These are phyloP conservation scores for Xylaria arbuscula DNA, from an alignment of 2,329 filamentous ascomycete genomes.

Conservation along the genomic window DNA sequence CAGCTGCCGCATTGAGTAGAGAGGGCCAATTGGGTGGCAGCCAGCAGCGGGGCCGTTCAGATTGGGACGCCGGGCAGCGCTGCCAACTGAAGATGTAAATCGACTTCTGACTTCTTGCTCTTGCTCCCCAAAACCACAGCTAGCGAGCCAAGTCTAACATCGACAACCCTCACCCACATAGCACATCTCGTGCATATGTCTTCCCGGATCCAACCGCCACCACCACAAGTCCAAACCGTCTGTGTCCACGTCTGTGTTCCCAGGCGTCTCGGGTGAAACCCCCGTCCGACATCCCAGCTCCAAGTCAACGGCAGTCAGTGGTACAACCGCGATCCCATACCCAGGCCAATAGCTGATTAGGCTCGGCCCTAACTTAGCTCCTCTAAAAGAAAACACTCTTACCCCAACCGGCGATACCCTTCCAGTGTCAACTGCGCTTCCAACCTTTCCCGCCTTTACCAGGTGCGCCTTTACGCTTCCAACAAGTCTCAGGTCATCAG, in stretches of 20 bases:
- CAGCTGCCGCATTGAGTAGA: conserved; percentile 2
- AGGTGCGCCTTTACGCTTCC: neutral
- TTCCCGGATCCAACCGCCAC: conserved; percentile 6
- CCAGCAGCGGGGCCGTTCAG: neutral
- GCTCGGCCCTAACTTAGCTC: conserved; percentile 13
- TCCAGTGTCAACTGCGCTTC: no score
- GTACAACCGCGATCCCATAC: conserved; percentile 1
- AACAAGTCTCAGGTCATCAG: neutral
- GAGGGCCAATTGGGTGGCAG: neutral
- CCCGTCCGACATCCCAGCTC: neutral
- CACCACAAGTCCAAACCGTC: neutral
- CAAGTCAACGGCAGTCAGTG: neutral
- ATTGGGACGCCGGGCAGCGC: neutral
- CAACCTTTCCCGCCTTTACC: no score
- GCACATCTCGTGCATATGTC: conserved; percentile 17
- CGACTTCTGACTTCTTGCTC: conserved; percentile 11
- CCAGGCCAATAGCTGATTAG: conserved; percentile 10
- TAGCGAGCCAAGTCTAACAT: conserved; percentile 5
- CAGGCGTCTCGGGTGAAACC: neutral
- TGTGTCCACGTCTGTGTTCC: neutral
- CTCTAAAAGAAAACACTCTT: conserved; percentile 3
- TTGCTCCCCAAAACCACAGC: neutral
- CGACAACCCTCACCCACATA: conserved; percentile 9
- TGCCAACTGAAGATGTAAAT: neutral
- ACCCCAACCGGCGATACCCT: conserved; percentile 1